Base-by-base conservation (phyloP, 805 yeast species). In the Priceomyces castillae region DNA sequence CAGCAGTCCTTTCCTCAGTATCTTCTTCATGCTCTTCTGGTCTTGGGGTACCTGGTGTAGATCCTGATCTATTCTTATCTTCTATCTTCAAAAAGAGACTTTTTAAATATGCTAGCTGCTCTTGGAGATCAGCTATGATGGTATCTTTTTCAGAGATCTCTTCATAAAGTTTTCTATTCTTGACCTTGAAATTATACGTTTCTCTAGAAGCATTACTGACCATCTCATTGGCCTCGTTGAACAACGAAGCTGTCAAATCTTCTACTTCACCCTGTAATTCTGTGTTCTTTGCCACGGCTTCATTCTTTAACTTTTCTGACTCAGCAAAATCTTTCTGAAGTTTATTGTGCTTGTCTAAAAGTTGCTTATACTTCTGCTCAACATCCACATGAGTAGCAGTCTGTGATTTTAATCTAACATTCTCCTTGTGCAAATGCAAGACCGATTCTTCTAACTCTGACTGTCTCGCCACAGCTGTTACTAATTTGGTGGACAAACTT, bases 211-310 rank as follows among this genome's bases (percentile, higher is more conserved):
- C 96, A 48, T 82, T 79, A 39, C 84, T 80, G 5, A 88, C 96
- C 87, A 87, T 86, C 39, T 76, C 74, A 58, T 88, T 88, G 11
- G 96, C 96, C 57, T 89, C 94, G 48, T 80, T 84, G 57, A 88
- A 88, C 25, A 88, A 65, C 1, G 90, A 80, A 1, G 83, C 87
- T 1, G 90, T 79, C 37, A 88, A 64, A 31, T 87, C 95, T 56
- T 86, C 94, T 30, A 88, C 85, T 58, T 88, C 96, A 25, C 74
- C 78, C 48, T 83, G 78, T 40, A 88, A 64, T 45, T 76, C 73
- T 37, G 76, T 69, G 14, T 78, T 82, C 51, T 84, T 86, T 9
- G 64, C 67, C 50, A 82, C 84, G 0, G 88, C 84, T 6, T 60
- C 67, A 7, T 59, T 62, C 46, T 77, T 77, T 44, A 48, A 49